Evolutionary conservation across 352 stramenopile species (phyloP).

Genomic region (Peronospora farinosa): DNA sequence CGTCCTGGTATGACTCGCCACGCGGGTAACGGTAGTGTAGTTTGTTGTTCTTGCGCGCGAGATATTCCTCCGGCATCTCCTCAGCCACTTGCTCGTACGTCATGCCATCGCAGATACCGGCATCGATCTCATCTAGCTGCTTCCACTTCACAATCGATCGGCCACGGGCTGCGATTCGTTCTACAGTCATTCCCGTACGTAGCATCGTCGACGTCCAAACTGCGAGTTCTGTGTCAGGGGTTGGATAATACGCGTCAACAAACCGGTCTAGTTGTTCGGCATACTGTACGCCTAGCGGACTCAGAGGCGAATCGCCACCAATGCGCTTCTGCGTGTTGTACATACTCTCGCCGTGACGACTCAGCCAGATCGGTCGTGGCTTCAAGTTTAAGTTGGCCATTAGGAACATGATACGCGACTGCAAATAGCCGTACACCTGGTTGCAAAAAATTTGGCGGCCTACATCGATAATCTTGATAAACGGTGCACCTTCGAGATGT

Average conservation of each 20-base stretch:
- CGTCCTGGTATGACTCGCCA: slow-evolving; percentile 96
- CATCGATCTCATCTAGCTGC: slow-evolving; percentile 95
- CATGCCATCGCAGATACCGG: slow-evolving; percentile 94
- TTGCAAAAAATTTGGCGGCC: slow-evolving; percentile 80
- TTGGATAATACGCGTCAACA: slow-evolving; percentile 85
- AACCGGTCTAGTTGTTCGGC: slow-evolving; percentile 90
- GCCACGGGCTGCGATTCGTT: slow-evolving; percentile 66
- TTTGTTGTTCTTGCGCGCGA: slow-evolving; percentile 87
- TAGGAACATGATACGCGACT: slow-evolving; percentile 91
- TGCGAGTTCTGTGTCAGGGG: slow-evolving; percentile 59
- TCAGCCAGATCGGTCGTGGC: slow-evolving; percentile 94
- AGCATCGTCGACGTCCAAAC: slow-evolving; percentile 97
- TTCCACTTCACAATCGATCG: slow-evolving; percentile 80
- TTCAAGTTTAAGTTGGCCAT: slow-evolving; percentile 94
- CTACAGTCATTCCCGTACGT: slow-evolving; percentile 94
- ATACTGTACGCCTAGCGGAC: slow-evolving; percentile 89
- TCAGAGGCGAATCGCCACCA: slow-evolving; percentile 92
- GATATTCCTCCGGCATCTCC: slow-evolving; percentile 93
- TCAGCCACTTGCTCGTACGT: slow-evolving; percentile 96
- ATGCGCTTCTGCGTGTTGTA: slow-evolving; percentile 97
- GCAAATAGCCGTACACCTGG: slow-evolving; percentile 80
- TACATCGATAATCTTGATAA: slow-evolving; percentile 81
- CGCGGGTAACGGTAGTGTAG: slow-evolving; percentile 84
- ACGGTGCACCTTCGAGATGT: slow-evolving; percentile 50
- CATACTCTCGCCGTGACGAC: slow-evolving; percentile 94